Conservation (phyloP, 805 yeast genomes). For the Starmerella etchellsii region DNA sequence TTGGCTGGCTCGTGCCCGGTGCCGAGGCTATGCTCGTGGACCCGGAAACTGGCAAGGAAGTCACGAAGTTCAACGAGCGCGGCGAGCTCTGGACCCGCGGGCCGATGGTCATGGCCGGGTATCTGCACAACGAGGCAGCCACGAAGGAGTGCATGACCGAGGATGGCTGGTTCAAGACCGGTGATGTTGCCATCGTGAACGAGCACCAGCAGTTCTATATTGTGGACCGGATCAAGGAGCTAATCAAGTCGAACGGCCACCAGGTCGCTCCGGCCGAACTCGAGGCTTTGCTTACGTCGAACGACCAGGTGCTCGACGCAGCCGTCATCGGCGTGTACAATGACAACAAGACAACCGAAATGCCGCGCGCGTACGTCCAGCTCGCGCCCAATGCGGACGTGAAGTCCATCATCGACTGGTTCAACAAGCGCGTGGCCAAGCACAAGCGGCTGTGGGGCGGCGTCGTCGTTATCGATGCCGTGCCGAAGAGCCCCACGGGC, state of each 20-base stretch:
- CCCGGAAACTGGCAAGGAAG: constrained; percentile 32
- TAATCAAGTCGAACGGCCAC: constrained; percentile 62
- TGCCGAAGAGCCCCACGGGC: constrained; percentile 92
- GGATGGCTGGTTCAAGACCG: constrained; percentile 45
- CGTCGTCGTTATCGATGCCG: constrained; percentile 58
- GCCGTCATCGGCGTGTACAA: constrained; percentile 70
- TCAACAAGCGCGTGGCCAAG: constrained; percentile 27
- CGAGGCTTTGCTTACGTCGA: constrained; percentile 67
- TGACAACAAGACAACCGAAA: constrained; percentile 69
- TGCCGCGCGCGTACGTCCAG: constrained; percentile 31
- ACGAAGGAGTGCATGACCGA: constrained; percentile 33
- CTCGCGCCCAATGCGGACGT: constrained; percentile 20
- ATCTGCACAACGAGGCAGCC: constrained; percentile 38
- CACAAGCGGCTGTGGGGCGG: constrained; percentile 33
- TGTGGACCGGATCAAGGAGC: constrained; percentile 53
- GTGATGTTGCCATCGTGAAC: constrained; percentile 38
- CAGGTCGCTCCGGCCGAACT: constrained; percentile 92
- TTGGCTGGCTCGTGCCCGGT: constrained; percentile 34
- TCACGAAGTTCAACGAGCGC: constrained; percentile 33
- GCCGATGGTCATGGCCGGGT: constrained; percentile 40
- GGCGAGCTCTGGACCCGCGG: constrained; percentile 51
- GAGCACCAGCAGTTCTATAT: constrained; percentile 32
- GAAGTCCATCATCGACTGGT: constrained; percentile 24
- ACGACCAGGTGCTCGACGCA: constrained; percentile 66
- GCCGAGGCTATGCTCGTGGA: constrained; percentile 39